Base-by-base conservation (phyloP, 2,329 filamentous ascomycete genomes). In the Microascus cirrosus region DNA sequence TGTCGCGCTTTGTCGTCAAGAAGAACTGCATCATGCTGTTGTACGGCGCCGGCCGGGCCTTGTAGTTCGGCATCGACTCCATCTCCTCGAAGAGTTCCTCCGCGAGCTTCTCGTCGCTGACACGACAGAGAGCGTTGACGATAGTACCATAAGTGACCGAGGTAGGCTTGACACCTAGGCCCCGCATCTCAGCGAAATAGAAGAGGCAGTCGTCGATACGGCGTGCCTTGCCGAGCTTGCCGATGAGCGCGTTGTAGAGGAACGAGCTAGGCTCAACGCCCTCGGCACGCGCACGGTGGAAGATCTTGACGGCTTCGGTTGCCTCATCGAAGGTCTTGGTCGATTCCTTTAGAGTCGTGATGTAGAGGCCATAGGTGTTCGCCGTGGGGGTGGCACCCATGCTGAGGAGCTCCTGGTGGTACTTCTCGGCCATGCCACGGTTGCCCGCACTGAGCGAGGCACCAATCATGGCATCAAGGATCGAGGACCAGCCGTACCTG, bases 21-120 rank as follows among this genome's bases (percentile, higher is more conserved):
- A 97, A 99, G 76, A 96, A 97, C 70, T 99, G 94, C 84, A 99
- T 99, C 85, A 99, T 89, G 73, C 90, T 95, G 78, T 99, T 96
- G 80, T 99, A 99, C 1, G 94, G 94, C 25, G 94, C 94, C 28
- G 94, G 92, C 11, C 94, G 87, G 48, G 94, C 90, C 78, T 96
- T 97, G 82, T 99, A 99, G 77, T 99, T 99, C 59, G 91, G 87
- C 87, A 95, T 96, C 53, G 87, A 84, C 77, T 99, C 94, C 94
- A 99, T 99, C 76, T 99, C 94, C 68, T 97, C 91, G 68, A 99
- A 99, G 65, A 97, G 84, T 73, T 97, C 91, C 68, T 96, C 94
- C 32, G 94, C 94, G 69, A 96, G 96, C 68, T 93, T 95, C 75
- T 97, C 93, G 65, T 99, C 94, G 64, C 91, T 96, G 58, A 97